Percentiles rank a stretch among this genome's conserved stretches.
phyloP scores from a whole-genome alignment of 345 rosid genomes.

The Murraya koenigii region DNA sequence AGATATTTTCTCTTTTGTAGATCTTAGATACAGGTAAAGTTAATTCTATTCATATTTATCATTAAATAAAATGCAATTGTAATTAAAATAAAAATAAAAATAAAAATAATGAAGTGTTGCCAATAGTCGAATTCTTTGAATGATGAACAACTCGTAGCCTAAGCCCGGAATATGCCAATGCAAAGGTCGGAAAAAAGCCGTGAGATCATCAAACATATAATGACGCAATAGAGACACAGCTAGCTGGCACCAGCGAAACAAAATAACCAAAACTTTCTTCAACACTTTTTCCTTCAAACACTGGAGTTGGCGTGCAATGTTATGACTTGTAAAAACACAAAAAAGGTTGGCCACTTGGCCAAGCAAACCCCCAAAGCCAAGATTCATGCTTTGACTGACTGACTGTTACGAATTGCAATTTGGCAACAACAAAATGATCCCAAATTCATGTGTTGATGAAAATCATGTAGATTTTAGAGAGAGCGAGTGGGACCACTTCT shows the following conservation, averaged over 20 bases:
- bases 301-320: no score
- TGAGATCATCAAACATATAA: neutral
- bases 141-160: neutral
- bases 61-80: no score
- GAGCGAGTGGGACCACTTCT: constrained; percentile 19
- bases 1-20: no score
- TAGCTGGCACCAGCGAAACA: neutral
- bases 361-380: no score
- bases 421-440: constrained; percentile 21
- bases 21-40: no score
- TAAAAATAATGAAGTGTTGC: no score
- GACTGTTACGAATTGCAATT: constrained; percentile 11
- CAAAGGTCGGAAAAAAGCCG: no score
- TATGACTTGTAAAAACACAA: no score
- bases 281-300: neutral
- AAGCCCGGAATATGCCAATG: neutral
- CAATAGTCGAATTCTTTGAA: neutral
- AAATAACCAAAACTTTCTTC: neutral
- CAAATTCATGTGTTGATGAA: constrained; percentile 16
- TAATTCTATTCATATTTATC: no score
- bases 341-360: no score
- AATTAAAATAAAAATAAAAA: no score
- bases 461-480: constrained; percentile 25
- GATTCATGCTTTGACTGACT: constrained; percentile 19
- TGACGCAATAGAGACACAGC: neutral